Base-by-base conservation (phyloP, 2,329 filamentous ascomycete species). In the Aspergillus pseudonomiae region DNA sequence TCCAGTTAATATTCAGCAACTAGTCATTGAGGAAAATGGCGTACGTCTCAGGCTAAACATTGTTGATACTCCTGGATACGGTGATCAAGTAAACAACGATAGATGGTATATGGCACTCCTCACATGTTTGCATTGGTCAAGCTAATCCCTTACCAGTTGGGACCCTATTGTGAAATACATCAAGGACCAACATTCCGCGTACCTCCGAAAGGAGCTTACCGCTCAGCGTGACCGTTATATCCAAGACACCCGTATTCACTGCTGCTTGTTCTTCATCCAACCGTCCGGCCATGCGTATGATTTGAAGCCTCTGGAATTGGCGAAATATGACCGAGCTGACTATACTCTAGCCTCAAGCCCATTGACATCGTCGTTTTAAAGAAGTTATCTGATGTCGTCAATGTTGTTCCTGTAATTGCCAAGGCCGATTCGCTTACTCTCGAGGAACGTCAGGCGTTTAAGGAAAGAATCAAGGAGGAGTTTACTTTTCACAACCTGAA, bases 121-220 rank as follows among this genome's bases (percentile, higher is more conserved):
- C 60, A 45, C 55, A 21, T 34, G n/a, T 60, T 48, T 48, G 32
- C n/a, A n/a, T 45, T 32, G 14, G 61, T 24, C 48, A 50, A 45
- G 65, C 68, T 74, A 67, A 75, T 71, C 58, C 64, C 56, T 60
- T 43, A 56, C 21, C 68, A 85, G 83, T 89, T 99, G 95, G 95
- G 95, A 99, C 79, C 95, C 95, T 68, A 99, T 99, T 80, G 94
- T 99, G 86, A 99, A 99, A 86, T 99, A 99, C 84, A 99, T 99
- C 88, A 99, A 99, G 88, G 95, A 99, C 83, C 95, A 99, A 86
- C 95, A 99, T 86, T 97, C 93, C 59, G 94, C 95, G 75, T 99
- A 98, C 85, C 89, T 99, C 73, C 92, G 95, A 82, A 99, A 99
- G 88, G 95, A 99, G 83, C 93, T 99, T 77, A 98, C 95, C 61